Conservation (phyloP, 192 early-diverging fungal species). For the Rhizoclosmatium globosum region DNA sequence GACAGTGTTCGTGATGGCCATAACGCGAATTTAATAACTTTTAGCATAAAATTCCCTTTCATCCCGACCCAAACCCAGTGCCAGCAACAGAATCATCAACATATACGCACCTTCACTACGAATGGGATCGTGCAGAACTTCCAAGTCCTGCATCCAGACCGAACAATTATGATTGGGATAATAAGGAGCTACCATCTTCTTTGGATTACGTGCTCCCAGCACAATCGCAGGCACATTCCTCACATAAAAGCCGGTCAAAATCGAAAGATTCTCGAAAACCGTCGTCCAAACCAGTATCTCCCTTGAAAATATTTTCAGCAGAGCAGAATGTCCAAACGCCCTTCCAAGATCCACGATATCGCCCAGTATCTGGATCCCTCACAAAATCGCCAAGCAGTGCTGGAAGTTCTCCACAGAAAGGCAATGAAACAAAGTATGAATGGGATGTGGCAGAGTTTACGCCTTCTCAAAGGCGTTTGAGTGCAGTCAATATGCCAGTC, state of each 20-base stretch:
- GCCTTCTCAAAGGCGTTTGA: background rate
- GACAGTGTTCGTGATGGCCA: background rate
- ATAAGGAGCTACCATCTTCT: background rate
- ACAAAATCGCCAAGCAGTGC: background rate
- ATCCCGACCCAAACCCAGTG: no score
- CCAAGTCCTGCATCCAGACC: background rate
- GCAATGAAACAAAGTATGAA: constrained; percentile 18
- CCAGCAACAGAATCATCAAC: background rate
- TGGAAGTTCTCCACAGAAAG: background rate
- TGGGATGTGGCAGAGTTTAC: constrained; percentile 29
- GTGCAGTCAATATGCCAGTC: constrained; percentile 10
- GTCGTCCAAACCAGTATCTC: background rate
- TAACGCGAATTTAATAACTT: background rate
- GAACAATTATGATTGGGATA: background rate
- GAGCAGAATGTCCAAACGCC: background rate
- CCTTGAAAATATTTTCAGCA: constrained; percentile 15
- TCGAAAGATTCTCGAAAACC: background rate
- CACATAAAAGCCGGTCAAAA: background rate
- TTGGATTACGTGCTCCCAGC: background rate
- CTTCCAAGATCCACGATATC: constrained; percentile 16
- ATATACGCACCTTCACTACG: background rate
- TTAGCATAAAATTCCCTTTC: no score
- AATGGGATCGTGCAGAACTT: background rate
- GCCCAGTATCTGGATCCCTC: background rate
- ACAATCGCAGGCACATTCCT: background rate